A percentile compares a stretch with the other conserved stretches of the same genome.
phyloP scores from a whole-genome alignment of 192 early-diverging fungal genomes.

The Coemansia sp. region DNA sequence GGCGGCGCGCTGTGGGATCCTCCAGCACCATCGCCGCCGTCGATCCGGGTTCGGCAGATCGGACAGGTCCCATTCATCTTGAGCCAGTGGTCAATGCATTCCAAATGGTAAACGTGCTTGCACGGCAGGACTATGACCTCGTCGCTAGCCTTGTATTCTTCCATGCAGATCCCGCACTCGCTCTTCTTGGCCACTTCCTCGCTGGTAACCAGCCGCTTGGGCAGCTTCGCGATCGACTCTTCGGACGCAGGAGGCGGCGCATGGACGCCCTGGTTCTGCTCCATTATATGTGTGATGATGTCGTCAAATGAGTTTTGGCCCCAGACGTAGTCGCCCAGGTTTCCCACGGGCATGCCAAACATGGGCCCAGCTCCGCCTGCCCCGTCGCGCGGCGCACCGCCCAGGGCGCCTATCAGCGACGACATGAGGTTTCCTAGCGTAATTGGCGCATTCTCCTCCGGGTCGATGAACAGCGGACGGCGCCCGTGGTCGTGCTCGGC shows the following conservation, averaged over 20 bases:
- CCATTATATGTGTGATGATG: slow-evolving; percentile 83
- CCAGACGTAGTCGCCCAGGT: slow-evolving; percentile 82
- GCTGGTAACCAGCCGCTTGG: slow-evolving; percentile 45
- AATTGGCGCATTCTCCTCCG: slow-evolving; percentile 38
- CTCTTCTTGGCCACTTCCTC: slow-evolving; percentile 57
- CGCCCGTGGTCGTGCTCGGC: slow-evolving; percentile 10
- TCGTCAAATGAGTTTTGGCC: slow-evolving; percentile 77
- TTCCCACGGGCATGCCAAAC: slow-evolving; percentile 49
- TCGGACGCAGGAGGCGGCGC: slow-evolving; percentile 76
- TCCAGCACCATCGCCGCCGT: neutral
- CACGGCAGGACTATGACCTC: slow-evolving; percentile 69
- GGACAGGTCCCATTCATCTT: slow-evolving; percentile 92
- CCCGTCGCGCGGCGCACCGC: slow-evolving; percentile 30
- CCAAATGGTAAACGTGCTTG: slow-evolving; percentile 81
- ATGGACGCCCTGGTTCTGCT: slow-evolving; percentile 54
- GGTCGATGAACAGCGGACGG: slow-evolving; percentile 40
- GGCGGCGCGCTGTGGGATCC: neutral
- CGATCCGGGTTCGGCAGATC: slow-evolving; percentile 62
- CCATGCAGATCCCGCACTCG: slow-evolving; percentile 88
- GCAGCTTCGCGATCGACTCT: slow-evolving; percentile 64
- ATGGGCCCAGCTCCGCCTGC: slow-evolving; percentile 13
- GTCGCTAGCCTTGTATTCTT: slow-evolving; percentile 70
- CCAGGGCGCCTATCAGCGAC: slow-evolving; percentile 38
- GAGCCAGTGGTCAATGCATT: slow-evolving; percentile 89
- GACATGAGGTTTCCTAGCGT: slow-evolving; percentile 33